phyloP scores from a whole-genome alignment of 2,329 filamentous ascomycete species.

The Monilinia fructigena region DNA sequence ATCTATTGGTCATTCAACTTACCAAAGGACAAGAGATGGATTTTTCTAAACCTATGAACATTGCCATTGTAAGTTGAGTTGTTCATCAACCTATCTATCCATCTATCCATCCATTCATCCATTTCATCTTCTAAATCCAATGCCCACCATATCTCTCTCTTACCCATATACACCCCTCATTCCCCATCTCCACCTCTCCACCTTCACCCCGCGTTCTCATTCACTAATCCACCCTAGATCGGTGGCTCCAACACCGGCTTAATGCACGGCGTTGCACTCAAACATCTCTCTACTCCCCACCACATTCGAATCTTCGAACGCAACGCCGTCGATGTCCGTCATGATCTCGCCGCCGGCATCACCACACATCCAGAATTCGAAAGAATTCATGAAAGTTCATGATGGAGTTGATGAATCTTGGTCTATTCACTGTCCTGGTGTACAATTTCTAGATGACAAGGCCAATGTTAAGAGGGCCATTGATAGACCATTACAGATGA shows the following conservation, averaged over 20 bases:
- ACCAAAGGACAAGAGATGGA: conserved; percentile 5
- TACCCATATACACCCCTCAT: neutral
- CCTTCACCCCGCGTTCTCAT: neutral
- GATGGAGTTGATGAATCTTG: conserved; percentile 10
- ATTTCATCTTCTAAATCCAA: neutral
- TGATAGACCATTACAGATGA: conserved; percentile 12
- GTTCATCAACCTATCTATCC: neutral
- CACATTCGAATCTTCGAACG: conserved; percentile 29
- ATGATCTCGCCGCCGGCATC: conserved; percentile 30
- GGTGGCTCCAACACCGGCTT: conserved; percentile 32
- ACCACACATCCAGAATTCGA: conserved; percentile 25
- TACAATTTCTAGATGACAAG: conserved; percentile 25
- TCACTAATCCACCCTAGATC: conserved; percentile 20
- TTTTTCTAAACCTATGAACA: conserved; percentile 11
- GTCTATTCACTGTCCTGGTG: conserved; percentile 11
- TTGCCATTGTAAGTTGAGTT: conserved; percentile 12
- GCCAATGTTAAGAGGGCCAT: conserved; percentile 23
- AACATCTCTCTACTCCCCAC: conserved; percentile 23
- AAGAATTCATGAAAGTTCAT: conserved; percentile 13
- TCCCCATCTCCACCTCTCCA: neutral
- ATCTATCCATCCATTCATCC: neutral
- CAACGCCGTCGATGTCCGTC: conserved; percentile 11
- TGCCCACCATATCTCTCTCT: neutral
- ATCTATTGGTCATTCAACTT: neutral
- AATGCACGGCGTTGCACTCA: conserved; percentile 28